Evolutionary conservation across 2,329 filamentous ascomycete genomes (phyloP), one percentile per base, ranked within the genome.

Genomic region (Fusarium sp.): DNA sequence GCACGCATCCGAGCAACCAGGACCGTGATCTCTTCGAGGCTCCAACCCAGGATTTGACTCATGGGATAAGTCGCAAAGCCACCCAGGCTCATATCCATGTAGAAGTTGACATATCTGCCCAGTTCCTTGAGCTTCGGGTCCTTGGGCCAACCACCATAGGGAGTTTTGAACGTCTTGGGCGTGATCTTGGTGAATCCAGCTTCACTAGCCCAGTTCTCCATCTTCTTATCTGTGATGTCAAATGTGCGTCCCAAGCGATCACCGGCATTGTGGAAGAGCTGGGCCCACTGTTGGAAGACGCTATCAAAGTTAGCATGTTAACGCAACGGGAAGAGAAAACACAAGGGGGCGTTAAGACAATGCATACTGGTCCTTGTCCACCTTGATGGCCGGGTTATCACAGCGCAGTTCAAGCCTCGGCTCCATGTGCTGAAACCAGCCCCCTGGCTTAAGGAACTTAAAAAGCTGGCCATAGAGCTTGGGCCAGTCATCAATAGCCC

Each of bases 1-100:
- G 41, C 57, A 6, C 70, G 66, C 72, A 74, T 76, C 41, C 64
- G 60, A 10, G 52, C 48, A 14, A 77, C 75, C 14, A 77, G 41
- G 6, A 61, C 33, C 4, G 65, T 61, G 7, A 72, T 64, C 45
- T 77, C 61, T 3, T 56, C 60, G n/a, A 37, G 48, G 13, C 69
- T 65, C 70, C 75, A 76, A 13, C 70, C 75, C 43, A 76, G 41
- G 13, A 77, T 67, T 62, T 76, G 43, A 3, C 65, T 65, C 5
- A 77, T 35, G 1, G 69, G 43, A 37, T 69, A 74, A 16, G 75
- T 57, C 2, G 70, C 75, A 50, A 72, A 77, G 1, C 48, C 75
- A 22, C 66, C 75, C 11, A 77, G 37, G 5, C 72, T 74, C 31
- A 61, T 59, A 6, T 69, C 64, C 14, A 77, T 71, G 9, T 74